Conservation (phyloP, 345 rosid species). For the Brassica napus region DNA sequence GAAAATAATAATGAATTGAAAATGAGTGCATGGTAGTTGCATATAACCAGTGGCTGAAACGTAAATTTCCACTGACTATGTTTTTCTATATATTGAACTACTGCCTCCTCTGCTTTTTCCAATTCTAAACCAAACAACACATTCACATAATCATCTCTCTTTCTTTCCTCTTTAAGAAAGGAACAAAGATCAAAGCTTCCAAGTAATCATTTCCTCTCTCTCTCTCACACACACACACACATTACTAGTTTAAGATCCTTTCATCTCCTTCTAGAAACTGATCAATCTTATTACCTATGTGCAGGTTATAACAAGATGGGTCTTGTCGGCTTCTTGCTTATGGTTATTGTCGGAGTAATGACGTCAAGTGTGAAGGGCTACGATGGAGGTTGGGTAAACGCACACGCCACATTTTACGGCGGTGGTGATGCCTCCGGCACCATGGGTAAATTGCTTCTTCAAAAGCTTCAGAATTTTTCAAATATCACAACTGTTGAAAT, state of each 20-base stretch:
- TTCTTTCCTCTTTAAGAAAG: constrained; percentile 11
- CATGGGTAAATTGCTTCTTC: constrained; percentile 53
- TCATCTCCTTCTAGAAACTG: not conserved
- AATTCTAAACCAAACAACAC: constrained; percentile 43
- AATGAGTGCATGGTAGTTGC: constrained; percentile 31
- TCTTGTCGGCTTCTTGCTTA: constrained; percentile 40
- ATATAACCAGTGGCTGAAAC: constrained; percentile 36
- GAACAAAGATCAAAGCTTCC: constrained; percentile 29
- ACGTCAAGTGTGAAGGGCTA: constrained; percentile 49
- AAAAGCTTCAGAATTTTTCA: not conserved
- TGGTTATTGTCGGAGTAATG: constrained; percentile 54
- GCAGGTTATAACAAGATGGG: constrained; percentile 48
- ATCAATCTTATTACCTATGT: not conserved
- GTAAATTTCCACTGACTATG: constrained; percentile 10
- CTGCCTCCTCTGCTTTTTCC: constrained; percentile 34
- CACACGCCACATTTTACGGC: constrained; percentile 84
- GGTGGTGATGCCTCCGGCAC: constrained; percentile 89
- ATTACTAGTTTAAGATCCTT: constrained; percentile 2
- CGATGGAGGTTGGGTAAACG: constrained; percentile 73
- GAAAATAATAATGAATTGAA: not conserved
- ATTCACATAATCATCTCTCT: constrained; percentile 38
- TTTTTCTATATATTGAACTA: constrained; percentile 59
- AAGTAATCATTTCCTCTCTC: constrained; percentile 39
- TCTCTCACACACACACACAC: constrained; percentile 10
- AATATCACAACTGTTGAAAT: not conserved